Evolutionary conservation across 169 alveolate genomes (phyloP).

Genomic region (Plasmodium chabaudi): DNA sequence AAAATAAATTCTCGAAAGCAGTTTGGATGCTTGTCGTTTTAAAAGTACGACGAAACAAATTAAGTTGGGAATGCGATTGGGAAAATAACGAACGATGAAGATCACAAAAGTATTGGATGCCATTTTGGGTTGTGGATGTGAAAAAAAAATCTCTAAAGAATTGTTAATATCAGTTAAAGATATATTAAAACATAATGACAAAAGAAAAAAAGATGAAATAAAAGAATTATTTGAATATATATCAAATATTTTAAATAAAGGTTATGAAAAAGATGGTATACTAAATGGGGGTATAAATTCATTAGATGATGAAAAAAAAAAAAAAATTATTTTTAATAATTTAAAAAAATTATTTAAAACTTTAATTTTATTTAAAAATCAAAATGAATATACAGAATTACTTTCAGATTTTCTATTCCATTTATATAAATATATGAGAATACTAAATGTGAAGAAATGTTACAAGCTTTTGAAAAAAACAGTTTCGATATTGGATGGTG

Average conservation of each 20-base stretch:
- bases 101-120: background rate
- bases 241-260: slow-evolving; percentile 12
- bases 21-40: too few species aligned
- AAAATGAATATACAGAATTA: slow-evolving; percentile 12
- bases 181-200: slow-evolving; percentile 5
- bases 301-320: slow-evolving; percentile 10
- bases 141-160: slow-evolving; percentile 7
- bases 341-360: slow-evolving; percentile 39
- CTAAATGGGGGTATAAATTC: slow-evolving; percentile 6
- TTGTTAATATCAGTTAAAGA: background rate
- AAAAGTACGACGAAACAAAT: too few species aligned
- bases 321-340: slow-evolving; percentile 29
- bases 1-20: too few species aligned
- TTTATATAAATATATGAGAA: slow-evolving; percentile 63
- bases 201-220: slow-evolving; percentile 13
- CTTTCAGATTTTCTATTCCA: slow-evolving; percentile 41
- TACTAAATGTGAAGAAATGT: slow-evolving; percentile 21
- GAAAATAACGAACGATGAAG: background rate
- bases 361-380: slow-evolving; percentile 3
- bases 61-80: background rate
- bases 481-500: background rate
- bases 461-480: slow-evolving; percentile 30
- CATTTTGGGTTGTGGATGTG: slow-evolving; percentile 1
- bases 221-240: slow-evolving; percentile 27
- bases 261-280: slow-evolving; percentile 27